These are phyloP conservation scores for Auricularia heimuer DNA, from an alignment of 768 basidiomycete genomes.

Conservation along the genomic window DNA sequence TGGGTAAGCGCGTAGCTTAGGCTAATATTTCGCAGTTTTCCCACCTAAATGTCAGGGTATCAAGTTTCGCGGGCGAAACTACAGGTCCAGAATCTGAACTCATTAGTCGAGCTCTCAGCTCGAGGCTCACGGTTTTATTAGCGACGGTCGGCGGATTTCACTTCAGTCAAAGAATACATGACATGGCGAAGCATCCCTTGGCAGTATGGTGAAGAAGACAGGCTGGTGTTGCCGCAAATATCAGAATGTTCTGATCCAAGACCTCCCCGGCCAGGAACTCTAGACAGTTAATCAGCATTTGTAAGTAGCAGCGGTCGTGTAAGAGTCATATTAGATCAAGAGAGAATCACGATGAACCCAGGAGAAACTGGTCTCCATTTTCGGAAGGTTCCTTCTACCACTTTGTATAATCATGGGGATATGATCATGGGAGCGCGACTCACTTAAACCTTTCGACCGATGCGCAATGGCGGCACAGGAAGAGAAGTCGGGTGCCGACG, in stretches of 20 bases:
- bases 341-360: conserved; percentile 47
- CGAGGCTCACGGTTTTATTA: too few species aligned
- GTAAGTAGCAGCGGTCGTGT: background rate
- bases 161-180: too few species aligned
- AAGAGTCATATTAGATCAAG: conserved; percentile 90
- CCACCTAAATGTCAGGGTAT: too few species aligned
- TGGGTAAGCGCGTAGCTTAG: too few species aligned
- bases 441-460: conserved; percentile 3
- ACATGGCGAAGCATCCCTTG: too few species aligned
- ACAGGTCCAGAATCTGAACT: too few species aligned
- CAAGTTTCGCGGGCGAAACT: too few species aligned
- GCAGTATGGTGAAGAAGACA: too few species aligned
- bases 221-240: background rate
- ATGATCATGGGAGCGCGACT: background rate
- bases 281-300: background rate
- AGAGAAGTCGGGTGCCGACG: conserved; percentile 19
- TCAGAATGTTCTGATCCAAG: background rate
- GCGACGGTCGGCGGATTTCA: too few species aligned
- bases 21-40: too few species aligned
- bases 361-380: conserved; percentile 18
- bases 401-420: conserved; percentile 60
- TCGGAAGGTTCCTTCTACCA: conserved; percentile 59
- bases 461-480: conserved; percentile 7
- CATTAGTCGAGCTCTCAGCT: too few species aligned
- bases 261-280: background rate